A percentile compares a stretch with the other conserved stretches of the same genome.
phyloP scores from a whole-genome alignment of 345 rosid species.

The Cardamine resedifolia region DNA sequence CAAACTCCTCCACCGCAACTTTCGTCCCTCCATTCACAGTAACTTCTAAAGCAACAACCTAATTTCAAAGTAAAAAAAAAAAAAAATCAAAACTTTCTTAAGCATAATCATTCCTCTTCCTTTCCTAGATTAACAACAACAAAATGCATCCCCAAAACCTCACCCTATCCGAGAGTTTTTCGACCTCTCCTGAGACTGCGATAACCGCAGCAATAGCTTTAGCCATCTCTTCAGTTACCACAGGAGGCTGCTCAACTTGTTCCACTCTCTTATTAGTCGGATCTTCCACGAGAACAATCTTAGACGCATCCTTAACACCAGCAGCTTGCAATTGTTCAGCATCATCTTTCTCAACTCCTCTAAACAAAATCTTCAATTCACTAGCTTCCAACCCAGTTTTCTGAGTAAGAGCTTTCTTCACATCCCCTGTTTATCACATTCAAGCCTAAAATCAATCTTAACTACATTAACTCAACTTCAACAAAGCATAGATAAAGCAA shows the following conservation, averaged over 20 bases:
- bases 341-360: slow-evolving; percentile 79
- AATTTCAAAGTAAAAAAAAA: not conserved
- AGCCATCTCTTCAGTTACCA: slow-evolving; percentile 40
- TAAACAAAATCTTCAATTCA: slow-evolving; percentile 57
- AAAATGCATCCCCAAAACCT: slow-evolving; percentile 3
- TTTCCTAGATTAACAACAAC: not conserved
- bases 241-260: slow-evolving; percentile 41
- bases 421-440: slow-evolving; percentile 49
- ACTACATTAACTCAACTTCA: not conserved
- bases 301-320: slow-evolving; percentile 71
- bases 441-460: slow-evolving; percentile 6
- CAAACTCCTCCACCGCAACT: slow-evolving; percentile 63
- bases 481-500: not conserved
- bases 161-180: slow-evolving; percentile 79
- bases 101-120: not conserved
- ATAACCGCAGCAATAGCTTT: slow-evolving; percentile 59
- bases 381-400: slow-evolving; percentile 52
- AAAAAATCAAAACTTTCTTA: not conserved
- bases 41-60: slow-evolving; percentile 76
- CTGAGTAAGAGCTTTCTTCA: slow-evolving; percentile 56
- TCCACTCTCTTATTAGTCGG: slow-evolving; percentile 33
- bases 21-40: slow-evolving; percentile 62
- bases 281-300: slow-evolving; percentile 59
- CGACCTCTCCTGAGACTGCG: slow-evolving; percentile 56
- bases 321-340: slow-evolving; percentile 50